These are phyloP conservation scores for Aspergillus hancockii DNA, from an alignment of 495 filamentous ascomycete species.

Conservation along the genomic window DNA sequence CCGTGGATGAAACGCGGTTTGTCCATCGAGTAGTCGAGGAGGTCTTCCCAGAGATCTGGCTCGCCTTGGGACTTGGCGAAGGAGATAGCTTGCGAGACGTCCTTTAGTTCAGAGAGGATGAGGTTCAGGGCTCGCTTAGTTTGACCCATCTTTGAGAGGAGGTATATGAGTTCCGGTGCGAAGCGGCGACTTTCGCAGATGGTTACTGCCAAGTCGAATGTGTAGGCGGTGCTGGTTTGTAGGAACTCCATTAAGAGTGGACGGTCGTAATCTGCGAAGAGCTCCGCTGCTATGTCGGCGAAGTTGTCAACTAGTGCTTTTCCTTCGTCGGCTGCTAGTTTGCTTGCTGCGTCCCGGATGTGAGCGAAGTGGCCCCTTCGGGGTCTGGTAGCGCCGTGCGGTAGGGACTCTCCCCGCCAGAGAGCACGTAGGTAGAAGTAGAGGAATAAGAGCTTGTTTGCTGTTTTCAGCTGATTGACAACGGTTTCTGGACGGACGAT, in stretches of 20 bases:
- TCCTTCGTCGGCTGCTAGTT: conserved; percentile 58
- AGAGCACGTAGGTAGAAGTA: conserved; percentile 89
- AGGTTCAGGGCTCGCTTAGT: conserved; percentile 86
- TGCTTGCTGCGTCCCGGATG: conserved; percentile 43
- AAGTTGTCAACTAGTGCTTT: conserved; percentile 79
- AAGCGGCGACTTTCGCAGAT: conserved; percentile 78
- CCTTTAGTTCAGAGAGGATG: conserved; percentile 84
- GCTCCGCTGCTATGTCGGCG: conserved; percentile 78
- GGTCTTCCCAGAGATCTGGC: conserved; percentile 88
- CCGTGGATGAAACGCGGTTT: conserved; percentile 92
- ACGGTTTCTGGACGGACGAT: conserved; percentile 78
- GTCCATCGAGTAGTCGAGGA: conserved; percentile 94
- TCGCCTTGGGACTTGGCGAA: conserved; percentile 94
- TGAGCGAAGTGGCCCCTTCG: conserved; percentile 40
- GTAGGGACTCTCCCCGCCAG: conserved; percentile 70
- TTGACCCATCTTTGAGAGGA: conserved; percentile 91
- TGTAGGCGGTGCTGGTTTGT: conserved; percentile 78
- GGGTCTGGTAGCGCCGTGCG: conserved; percentile 38
- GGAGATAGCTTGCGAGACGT: conserved; percentile 87
- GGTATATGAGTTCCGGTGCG: conserved; percentile 87
- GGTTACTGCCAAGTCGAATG: conserved; percentile 71
- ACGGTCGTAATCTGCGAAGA: conserved; percentile 84
- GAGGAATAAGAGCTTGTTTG: conserved; percentile 64
- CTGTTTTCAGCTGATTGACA: conserved; percentile 66
- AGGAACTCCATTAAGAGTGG: conserved; percentile 81